Evolutionary conservation across 1,284 basidiomycete genomes (phyloP), one percentile per base, ranked within the genome.

Genomic region (Agroathelia rolfsii): DNA sequence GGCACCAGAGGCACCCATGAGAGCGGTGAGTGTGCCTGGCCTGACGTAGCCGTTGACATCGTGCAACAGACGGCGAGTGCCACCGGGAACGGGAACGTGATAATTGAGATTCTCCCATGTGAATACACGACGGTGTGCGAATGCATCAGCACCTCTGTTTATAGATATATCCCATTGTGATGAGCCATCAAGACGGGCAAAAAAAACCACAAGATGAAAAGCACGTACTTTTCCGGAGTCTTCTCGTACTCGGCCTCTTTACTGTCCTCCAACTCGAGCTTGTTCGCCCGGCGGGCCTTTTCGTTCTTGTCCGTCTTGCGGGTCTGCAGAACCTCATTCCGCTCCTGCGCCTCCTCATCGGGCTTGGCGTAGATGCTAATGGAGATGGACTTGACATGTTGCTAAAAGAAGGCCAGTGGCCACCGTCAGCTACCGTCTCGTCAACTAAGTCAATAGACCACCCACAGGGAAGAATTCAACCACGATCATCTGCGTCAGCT

Each of bases 1-100:
- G 42, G 79, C 78, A 44, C 89, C 89, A 40, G 79, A 84, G 3
- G 83, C 80, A 39, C 88, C 78, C 78, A 82, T 80, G 15, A 83
- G 62, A 18, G 72, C 80, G 1, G 77, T 83, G 45, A 94, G 59
- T 12, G 79, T 86, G 8, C 84, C 85, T n/a, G 87, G 87, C 44
- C 79, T 81, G 38, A 92, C 86, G 56, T 80, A 94, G 0, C 90
- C 90, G 46, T 71, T 76, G n/a, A 94, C 80, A 47, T 89, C 76
- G 50, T 92, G 76, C 30, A 94, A 66, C 23, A 94, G 66, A 32
- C 79, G 68, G 12, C 68, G 69, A 3, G 64, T 63, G 27, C 88
- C 79, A 15, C 72, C 76, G 24, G 80, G 70, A 18, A 83, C 72
- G 5, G 76, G 78, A 16, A 90, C 79, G 44, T 73, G 64, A 45